A percentile compares a stretch with the other conserved stretches of the same genome.
phyloP scores from a whole-genome alignment of 2,329 filamentous ascomycete genomes.

The Dendryphion nanum region DNA sequence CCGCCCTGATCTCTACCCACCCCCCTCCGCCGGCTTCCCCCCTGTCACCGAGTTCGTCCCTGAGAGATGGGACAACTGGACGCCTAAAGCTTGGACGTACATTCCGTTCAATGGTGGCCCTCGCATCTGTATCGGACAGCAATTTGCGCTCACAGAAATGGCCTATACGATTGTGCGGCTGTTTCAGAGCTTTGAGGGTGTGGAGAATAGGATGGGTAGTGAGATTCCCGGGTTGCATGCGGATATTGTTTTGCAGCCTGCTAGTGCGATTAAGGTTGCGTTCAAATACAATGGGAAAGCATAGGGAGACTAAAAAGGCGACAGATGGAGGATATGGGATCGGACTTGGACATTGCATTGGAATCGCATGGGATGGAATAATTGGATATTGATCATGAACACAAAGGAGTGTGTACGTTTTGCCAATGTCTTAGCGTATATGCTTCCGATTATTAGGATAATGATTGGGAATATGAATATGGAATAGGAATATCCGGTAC shows the following conservation, averaged over 20 bases:
- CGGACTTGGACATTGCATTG: too few species aligned
- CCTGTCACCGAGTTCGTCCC: constrained; percentile 45
- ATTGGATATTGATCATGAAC: too few species aligned
- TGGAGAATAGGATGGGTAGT: constrained; percentile 42
- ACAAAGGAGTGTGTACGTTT: too few species aligned
- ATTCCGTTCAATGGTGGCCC: constrained; percentile 51
- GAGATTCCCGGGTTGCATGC: constrained; percentile 40
- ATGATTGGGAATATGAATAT: too few species aligned
- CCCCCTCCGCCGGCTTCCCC: constrained; percentile 38
- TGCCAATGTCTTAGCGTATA: too few species aligned
- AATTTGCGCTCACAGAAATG: constrained; percentile 53
- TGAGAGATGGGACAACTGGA: constrained; percentile 52
- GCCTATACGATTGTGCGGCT: constrained; percentile 49
- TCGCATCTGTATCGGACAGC: constrained; percentile 52
- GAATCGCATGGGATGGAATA: too few species aligned
- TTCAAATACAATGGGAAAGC: constrained; percentile 25
- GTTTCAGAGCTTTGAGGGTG: constrained; percentile 43
- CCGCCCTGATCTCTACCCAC: constrained; percentile 49
- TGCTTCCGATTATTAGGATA: too few species aligned
- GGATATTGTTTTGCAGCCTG: constrained; percentile 51
- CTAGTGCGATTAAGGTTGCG: constrained; percentile 39
- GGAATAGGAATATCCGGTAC: too few species aligned
- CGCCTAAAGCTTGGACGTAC: constrained; percentile 50
- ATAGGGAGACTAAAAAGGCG: too few species aligned
- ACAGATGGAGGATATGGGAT: too few species aligned